These are phyloP conservation scores for Casaregolazyma lundiana DNA, from an alignment of 1,139 yeast genomes.

Conservation along the genomic window DNA sequence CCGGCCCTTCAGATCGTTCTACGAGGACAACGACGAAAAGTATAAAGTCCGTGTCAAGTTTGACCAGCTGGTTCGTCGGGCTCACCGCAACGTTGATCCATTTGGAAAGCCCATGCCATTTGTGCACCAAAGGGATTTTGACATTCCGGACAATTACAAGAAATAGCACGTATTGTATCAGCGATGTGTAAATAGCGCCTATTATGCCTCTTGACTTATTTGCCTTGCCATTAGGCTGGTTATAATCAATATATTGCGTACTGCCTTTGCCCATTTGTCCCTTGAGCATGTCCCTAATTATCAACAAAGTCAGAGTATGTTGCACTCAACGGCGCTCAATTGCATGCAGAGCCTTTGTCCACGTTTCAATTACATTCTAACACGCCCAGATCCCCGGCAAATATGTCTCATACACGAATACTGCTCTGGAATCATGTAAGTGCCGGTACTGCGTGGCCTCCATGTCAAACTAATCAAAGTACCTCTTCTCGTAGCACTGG, in stretches of 20 bases:
- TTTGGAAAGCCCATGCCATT: conserved; percentile 24
- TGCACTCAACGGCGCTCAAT: neutral
- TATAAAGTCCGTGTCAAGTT: conserved; percentile 17
- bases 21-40: conserved; percentile 3
- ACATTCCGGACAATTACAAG: conserved; percentile 70
- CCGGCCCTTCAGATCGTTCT: conserved; percentile 3
- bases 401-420: neutral
- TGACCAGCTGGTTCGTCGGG: conserved; percentile 20
- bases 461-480: neutral
- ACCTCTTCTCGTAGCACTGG: neutral
- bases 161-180: conserved; percentile 36
- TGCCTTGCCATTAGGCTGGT: too few relatives aligned
- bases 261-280: neutral
- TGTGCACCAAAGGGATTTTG: conserved; percentile 62
- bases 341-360: too few relatives aligned
- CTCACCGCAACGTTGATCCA: conserved; percentile 21
- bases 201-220: too few relatives aligned
- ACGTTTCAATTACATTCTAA: neutral
- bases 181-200: neutral
- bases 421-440: neutral
- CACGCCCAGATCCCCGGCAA: neutral
- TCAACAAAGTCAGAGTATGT: neutral
- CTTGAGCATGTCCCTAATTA: neutral
- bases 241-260: neutral
- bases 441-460: neutral